Percentiles rank a stretch among this genome's conserved stretches.
Conservation (phyloP, 208 protist species). For the Angomonas deanei region DNA sequence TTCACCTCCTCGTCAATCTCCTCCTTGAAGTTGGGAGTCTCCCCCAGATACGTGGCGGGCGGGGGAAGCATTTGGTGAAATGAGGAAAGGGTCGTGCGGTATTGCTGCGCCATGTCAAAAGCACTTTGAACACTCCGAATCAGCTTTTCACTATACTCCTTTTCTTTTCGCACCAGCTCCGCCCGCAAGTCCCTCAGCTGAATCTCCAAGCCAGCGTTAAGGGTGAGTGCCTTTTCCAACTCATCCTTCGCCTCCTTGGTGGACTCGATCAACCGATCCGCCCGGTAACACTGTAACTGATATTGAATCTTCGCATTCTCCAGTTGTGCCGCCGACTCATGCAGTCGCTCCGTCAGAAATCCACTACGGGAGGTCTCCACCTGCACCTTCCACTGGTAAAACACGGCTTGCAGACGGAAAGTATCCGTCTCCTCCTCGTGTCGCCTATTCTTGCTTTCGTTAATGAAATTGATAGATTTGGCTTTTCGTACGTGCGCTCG, state of each 20-base stretch:
- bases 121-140: slow-evolving; percentile 20
- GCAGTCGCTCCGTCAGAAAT: slow-evolving; percentile 79
- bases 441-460: slow-evolving; percentile 27
- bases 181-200: slow-evolving; percentile 38
- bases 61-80: slow-evolving; percentile 13
- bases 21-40: slow-evolving; percentile 3
- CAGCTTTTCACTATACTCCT: slow-evolving; percentile 47
- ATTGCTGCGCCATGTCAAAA: slow-evolving; percentile 31
- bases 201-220: slow-evolving; percentile 32
- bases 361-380: slow-evolving; percentile 60
- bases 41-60: slow-evolving; percentile 4
- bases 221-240: slow-evolving; percentile 16
- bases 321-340: slow-evolving; percentile 74
- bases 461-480: slow-evolving; percentile 28
- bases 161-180: slow-evolving; percentile 30
- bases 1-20: neutral
- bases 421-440: slow-evolving; percentile 17
- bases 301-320: slow-evolving; percentile 89
- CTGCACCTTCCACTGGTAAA: slow-evolving; percentile 63
- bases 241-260: slow-evolving; percentile 42
- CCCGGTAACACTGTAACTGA: slow-evolving; percentile 83
- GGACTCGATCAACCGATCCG: slow-evolving; percentile 59
- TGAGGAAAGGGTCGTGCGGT: slow-evolving; percentile 15
- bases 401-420: slow-evolving; percentile 30
- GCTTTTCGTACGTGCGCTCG: slow-evolving; percentile 25